phyloP scores from a whole-genome alignment of 306 rosid species.

The Cucumis hystrix region DNA sequence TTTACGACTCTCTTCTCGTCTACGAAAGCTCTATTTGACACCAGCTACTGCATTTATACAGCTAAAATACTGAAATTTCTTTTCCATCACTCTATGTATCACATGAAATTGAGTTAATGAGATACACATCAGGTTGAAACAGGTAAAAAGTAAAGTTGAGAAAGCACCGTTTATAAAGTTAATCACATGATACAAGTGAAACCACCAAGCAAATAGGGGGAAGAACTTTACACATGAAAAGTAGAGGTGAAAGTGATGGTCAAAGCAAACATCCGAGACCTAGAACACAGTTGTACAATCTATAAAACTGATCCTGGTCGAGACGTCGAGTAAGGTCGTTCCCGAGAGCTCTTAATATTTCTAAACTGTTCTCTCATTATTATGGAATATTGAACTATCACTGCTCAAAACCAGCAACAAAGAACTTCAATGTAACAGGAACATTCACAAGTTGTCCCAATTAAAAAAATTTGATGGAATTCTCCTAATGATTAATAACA shows the following conservation, averaged over 20 bases:
- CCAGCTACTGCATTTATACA: neutral
- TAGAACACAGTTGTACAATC: too few species aligned
- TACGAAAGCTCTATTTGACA: neutral
- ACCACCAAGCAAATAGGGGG: neutral
- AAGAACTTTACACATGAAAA: neutral
- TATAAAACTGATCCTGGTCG: too few species aligned
- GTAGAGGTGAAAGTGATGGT: neutral
- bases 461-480: neutral
- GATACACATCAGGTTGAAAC: neutral
- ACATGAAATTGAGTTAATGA: neutral
- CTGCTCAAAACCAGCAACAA: neutral
- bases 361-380: neutral
- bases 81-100: neutral
- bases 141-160: neutral
- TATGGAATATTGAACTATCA: neutral
- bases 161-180: neutral
- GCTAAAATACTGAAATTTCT: neutral
- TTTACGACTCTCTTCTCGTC: neutral
- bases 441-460: neutral
- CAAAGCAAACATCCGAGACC: neutral
- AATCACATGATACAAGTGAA: constrained; percentile 7
- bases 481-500: neutral
- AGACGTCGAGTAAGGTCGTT: too few species aligned
- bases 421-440: neutral
- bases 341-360: neutral